Evolutionary conservation across 345 rosid genomes (phyloP).

Genomic region (Citrus inodora): DNA sequence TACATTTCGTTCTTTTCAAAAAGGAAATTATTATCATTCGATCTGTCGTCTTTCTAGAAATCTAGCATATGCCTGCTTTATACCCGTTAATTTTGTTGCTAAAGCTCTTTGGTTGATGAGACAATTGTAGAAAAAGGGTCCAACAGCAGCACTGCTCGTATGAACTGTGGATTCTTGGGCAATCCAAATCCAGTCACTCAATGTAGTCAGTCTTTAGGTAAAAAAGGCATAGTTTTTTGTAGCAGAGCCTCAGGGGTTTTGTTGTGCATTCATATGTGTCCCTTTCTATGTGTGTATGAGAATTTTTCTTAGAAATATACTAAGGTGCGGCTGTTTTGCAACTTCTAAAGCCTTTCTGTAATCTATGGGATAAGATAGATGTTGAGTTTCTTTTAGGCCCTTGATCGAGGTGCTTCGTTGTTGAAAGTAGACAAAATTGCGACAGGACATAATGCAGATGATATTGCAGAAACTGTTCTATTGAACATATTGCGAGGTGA

Average conservation of each 20-base stretch:
- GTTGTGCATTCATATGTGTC: background rate
- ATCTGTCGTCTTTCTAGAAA: background rate
- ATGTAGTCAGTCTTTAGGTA: background rate
- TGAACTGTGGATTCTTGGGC: background rate
- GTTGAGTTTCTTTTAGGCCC: constrained; percentile 53
- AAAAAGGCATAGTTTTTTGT: background rate
- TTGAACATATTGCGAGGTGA: constrained; percentile 89
- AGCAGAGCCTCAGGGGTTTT: background rate
- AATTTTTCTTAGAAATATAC: background rate
- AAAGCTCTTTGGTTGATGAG: background rate
- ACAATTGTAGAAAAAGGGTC: background rate
- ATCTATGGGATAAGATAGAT: background rate
- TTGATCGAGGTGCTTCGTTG: constrained; percentile 86
- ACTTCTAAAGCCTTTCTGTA: background rate
- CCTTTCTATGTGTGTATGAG: background rate
- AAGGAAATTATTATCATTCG: background rate
- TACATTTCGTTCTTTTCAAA: background rate
- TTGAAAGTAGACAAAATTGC: constrained; percentile 87
- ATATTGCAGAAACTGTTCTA: constrained; percentile 93
- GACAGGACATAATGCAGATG: constrained; percentile 97
- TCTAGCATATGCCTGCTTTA: background rate
- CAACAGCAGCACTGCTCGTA: background rate
- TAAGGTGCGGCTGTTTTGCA: background rate
- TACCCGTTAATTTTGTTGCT: background rate
- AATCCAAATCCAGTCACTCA: background rate